These are phyloP conservation scores for Candida pseudoviswanathii DNA, from an alignment of 1,139 yeast species.

Conservation along the genomic window DNA sequence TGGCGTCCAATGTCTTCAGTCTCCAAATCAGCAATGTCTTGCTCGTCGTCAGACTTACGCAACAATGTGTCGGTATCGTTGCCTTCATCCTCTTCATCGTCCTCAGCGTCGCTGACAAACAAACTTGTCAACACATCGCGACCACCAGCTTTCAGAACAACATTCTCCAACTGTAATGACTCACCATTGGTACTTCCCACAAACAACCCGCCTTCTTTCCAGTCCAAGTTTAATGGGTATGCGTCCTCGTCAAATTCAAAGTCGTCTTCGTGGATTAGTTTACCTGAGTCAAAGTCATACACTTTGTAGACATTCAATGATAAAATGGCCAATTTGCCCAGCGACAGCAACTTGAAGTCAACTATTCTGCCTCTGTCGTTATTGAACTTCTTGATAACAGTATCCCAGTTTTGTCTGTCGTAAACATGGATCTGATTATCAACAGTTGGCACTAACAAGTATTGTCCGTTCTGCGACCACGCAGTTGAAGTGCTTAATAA, in stretches of 20 bases:
- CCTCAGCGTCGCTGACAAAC: conserved; percentile 34
- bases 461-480: conserved; percentile 55
- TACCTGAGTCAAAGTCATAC: conserved; percentile 13
- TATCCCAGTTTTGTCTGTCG: conserved; percentile 36
- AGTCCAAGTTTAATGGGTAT: conserved; percentile 17
- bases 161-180: conserved; percentile 37
- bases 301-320: conserved; percentile 15
- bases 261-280: conserved; percentile 11
- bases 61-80: conserved; percentile 27
- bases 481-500: conserved; percentile 32
- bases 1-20: not conserved
- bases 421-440: conserved; percentile 36
- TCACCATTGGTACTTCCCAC: conserved; percentile 63
- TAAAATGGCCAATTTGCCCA: conserved; percentile 17
- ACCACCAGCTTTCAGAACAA: conserved; percentile 27
- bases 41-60: conserved; percentile 21
- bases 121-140: conserved; percentile 25
- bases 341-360: conserved; percentile 14
- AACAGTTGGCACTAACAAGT: conserved; percentile 47
- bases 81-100: conserved; percentile 21
- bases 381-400: conserved; percentile 11
- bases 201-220: conserved; percentile 23
- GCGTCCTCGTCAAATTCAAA: conserved; percentile 17
- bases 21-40: conserved; percentile 12
- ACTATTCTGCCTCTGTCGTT: conserved; percentile 15